Conservation (phyloP, 1,284 basidiomycete species). For the Baeospora myosura region DNA sequence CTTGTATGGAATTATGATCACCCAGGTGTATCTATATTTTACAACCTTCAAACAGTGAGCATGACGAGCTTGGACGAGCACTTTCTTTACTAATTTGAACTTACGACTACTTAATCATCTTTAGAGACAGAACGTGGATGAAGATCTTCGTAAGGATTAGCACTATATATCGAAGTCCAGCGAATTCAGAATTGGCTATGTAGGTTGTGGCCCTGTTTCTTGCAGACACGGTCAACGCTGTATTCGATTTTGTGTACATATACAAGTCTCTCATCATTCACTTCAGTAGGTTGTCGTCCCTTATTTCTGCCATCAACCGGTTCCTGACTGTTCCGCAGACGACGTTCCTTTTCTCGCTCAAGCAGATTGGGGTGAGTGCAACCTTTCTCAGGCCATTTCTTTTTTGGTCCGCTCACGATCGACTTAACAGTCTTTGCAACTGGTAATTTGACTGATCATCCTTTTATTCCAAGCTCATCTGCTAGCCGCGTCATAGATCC, state of each 20-base stretch:
- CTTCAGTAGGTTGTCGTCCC: conserved; percentile 23
- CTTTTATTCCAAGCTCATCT: neutral
- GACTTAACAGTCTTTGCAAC: conserved; percentile 23
- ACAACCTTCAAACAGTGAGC: conserved; percentile 23
- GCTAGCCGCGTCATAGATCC: conserved; percentile 19
- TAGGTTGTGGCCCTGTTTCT: conserved; percentile 27
- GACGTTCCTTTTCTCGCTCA: conserved; percentile 21
- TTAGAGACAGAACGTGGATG: conserved; percentile 17
- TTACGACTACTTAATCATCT: neutral
- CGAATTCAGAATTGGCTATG: neutral
- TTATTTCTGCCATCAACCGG: neutral
- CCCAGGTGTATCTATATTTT: conserved; percentile 30
- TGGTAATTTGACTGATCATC: conserved; percentile 18
- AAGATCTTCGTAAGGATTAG: conserved; percentile 14
- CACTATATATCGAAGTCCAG: neutral
- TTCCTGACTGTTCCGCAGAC: conserved; percentile 13
- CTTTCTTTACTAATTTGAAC: neutral
- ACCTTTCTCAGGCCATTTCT: neutral
- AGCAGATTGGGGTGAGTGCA: conserved; percentile 27
- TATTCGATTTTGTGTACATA: conserved; percentile 28
- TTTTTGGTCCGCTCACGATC: neutral
- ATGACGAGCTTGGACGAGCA: neutral
- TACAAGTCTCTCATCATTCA: conserved; percentile 29
- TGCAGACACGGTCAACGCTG: conserved; percentile 28
- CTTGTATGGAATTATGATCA: conserved; percentile 32